Conservation (phyloP, 2,329 filamentous ascomycete genomes). For the Pleomassaria siparia region DNA sequence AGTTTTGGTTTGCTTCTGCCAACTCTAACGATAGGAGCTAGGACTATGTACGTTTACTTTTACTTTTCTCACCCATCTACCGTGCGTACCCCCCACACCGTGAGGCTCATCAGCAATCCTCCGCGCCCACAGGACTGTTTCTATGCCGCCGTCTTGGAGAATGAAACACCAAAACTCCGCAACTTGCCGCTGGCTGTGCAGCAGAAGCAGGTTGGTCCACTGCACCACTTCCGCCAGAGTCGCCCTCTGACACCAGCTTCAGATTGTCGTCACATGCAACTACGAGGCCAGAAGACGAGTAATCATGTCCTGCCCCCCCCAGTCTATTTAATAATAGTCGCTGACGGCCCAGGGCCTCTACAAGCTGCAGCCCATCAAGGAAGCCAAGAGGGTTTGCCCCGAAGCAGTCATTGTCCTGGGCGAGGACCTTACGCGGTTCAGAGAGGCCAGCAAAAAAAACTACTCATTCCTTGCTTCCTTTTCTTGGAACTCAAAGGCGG, state of each 20-base stretch:
- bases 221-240: not conserved
- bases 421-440: slow-evolving; percentile 72
- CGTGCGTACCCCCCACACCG: not conserved
- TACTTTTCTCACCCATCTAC: slow-evolving; percentile 7
- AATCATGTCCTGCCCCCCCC: slow-evolving; percentile 16
- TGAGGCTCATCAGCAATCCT: slow-evolving; percentile 12
- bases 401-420: slow-evolving; percentile 82
- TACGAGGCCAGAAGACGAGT: slow-evolving; percentile 77
- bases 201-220: slow-evolving; percentile 67
- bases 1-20: no score
- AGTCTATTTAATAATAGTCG: slow-evolving; percentile 3
- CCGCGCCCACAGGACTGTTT: slow-evolving; percentile 86
- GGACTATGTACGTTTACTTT: slow-evolving; percentile 36
- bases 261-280: slow-evolving; percentile 68
- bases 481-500: slow-evolving; percentile 76
- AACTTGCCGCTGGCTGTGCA: slow-evolving; percentile 77
- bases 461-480: slow-evolving; percentile 72
- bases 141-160: slow-evolving; percentile 89
- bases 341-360: slow-evolving; percentile 54
- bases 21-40: no score
- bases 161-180: slow-evolving; percentile 72
- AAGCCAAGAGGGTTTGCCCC: slow-evolving; percentile 78
- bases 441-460: slow-evolving; percentile 80
- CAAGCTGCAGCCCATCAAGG: slow-evolving; percentile 83
- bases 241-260: not conserved